phyloP scores from a whole-genome alignment of 2,329 filamentous ascomycete species.

The Fusarium sp. region DNA sequence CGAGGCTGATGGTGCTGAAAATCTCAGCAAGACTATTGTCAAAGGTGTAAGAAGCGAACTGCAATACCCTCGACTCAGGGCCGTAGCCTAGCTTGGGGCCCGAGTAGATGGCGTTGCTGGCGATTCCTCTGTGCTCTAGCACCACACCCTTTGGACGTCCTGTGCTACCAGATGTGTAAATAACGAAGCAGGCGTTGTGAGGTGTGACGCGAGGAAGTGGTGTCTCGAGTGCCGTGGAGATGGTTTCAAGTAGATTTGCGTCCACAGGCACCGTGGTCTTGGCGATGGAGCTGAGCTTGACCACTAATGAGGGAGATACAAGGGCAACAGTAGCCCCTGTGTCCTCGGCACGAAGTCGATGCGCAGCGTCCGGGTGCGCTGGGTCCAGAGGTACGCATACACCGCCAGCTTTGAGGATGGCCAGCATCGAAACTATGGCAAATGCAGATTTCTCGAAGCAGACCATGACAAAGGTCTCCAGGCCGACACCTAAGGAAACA shows the following conservation, averaged over 20 bases:
- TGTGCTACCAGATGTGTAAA: constrained; percentile 35
- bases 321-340: constrained; percentile 26
- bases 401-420: constrained; percentile 31
- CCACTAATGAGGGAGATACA: background rate
- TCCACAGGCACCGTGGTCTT: constrained; percentile 16
- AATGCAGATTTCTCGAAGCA: constrained; percentile 34
- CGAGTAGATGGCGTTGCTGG: constrained; percentile 13
- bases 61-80: constrained; percentile 22
- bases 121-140: constrained; percentile 23
- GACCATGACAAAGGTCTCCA: constrained; percentile 10
- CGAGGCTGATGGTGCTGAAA: constrained; percentile 16
- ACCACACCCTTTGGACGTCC: constrained; percentile 30
- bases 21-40: constrained; percentile 32
- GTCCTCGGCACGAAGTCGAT: constrained; percentile 13
- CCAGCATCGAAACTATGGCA: constrained; percentile 27
- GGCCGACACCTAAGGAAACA: background rate
- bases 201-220: background rate
- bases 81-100: constrained; percentile 21
- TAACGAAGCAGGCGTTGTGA: constrained; percentile 29
- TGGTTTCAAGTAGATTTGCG: background rate
- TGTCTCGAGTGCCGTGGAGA: fast-evolving
- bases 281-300: constrained; percentile 8
- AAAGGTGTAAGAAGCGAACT: constrained; percentile 35
- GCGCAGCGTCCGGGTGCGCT: constrained; percentile 33
- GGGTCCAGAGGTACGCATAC: constrained; percentile 24